Base-by-base conservation (phyloP, 1,284 basidiomycete genomes). In the Marasmius tenuissimus region DNA sequence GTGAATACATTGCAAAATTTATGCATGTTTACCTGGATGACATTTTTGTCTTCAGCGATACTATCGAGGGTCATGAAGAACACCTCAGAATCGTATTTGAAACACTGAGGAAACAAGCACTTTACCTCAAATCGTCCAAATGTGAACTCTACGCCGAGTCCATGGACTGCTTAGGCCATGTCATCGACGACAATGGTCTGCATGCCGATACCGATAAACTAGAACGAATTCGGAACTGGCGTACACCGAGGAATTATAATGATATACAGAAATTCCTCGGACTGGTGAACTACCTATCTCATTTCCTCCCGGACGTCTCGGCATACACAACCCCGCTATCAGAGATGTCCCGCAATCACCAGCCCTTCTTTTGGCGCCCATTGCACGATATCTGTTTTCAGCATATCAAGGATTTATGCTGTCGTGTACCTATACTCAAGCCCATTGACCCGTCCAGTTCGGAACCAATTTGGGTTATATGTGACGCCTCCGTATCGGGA, bases 11-110 rank as follows among this genome's bases (percentile, higher is more conserved):
- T n/a, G 70, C 69, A 11, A 50, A 57, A n/a, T 72, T 66, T 53
- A 57, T n/a, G n/a, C n/a, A n/a, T n/a, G n/a, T n/a, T n/a, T n/a
- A n/a, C n/a, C n/a, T n/a, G n/a, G n/a, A n/a, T n/a, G n/a, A n/a
- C n/a, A n/a, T n/a, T n/a, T n/a, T n/a, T n/a, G n/a, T n/a, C n/a
- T n/a, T n/a, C n/a, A 73, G 1, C 65, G 71, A 33, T 67, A 76
- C 0, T 79, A 79, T 56, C 59, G 80, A 0, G 73, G n/a, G n/a
- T n/a, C n/a, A 80, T 60, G 67, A 79, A n/a, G n/a, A n/a, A n/a
- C n/a, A n/a, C n/a, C n/a, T n/a, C n/a, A n/a, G n/a, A n/a, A n/a
- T n/a, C n/a, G n/a, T n/a, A n/a, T n/a, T n/a, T n/a, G n/a, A n/a
- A n/a, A n/a, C n/a, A n/a, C n/a, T n/a, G n/a, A n/a, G n/a, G n/a